Evolutionary conservation across 495 filamentous ascomycete species (phyloP).

Genomic region (Penicillium verhagenii): DNA sequence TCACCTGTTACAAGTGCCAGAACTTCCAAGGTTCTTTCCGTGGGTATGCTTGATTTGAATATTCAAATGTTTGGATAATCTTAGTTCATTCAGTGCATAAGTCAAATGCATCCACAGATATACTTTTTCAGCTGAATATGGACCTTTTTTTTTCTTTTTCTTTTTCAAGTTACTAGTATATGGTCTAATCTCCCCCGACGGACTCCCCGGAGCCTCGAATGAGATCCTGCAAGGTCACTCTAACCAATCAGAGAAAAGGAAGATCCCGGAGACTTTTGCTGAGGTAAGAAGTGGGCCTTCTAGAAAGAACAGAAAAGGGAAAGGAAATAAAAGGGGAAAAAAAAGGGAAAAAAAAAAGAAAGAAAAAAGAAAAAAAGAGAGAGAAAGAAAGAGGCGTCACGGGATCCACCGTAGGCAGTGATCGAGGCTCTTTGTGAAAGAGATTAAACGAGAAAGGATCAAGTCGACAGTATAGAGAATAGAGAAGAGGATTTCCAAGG

Average conservation of each 20-base stretch:
- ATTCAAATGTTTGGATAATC: too few relatives aligned
- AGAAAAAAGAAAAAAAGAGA: background rate
- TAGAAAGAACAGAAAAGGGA: constrained; percentile 24
- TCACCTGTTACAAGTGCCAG: too few relatives aligned
- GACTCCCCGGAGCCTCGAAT: constrained; percentile 18
- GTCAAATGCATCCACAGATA: too few relatives aligned
- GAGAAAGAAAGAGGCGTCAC: background rate
- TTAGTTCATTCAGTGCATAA: too few relatives aligned
- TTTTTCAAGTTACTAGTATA: background rate
- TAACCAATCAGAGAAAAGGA: constrained; percentile 2
- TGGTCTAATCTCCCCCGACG: constrained; percentile 4
- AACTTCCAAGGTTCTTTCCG: too few relatives aligned
- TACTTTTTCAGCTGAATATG: too few relatives aligned
- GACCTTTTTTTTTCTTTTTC: constrained; percentile 1
- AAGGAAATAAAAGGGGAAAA: constrained; percentile 8
- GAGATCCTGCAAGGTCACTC: constrained; percentile 16
- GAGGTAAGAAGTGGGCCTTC: constrained; percentile 25
- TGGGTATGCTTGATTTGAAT: too few relatives aligned
- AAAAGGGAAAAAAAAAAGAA: background rate
- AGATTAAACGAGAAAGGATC: too few relatives aligned
- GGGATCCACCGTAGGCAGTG: too few relatives aligned
- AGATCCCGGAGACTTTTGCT: background rate
- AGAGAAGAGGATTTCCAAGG: too few relatives aligned
- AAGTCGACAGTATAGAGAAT: too few relatives aligned
- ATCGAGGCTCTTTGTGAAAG: too few relatives aligned